phyloP scores from a whole-genome alignment of 768 basidiomycete species.

The Calocera cornea region DNA sequence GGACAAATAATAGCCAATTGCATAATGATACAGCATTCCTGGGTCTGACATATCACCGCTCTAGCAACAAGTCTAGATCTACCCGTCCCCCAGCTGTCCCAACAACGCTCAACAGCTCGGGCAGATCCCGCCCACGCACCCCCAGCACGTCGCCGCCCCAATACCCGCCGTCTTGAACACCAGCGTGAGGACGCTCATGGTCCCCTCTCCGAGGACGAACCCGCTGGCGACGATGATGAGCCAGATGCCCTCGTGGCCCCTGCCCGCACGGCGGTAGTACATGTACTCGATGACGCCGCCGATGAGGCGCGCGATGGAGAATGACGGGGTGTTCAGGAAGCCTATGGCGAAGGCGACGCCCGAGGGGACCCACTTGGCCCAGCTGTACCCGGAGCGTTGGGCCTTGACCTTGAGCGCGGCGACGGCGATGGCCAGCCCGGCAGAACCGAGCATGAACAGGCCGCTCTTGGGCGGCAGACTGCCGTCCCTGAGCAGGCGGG shows the following conservation, averaged over 20 bases:
- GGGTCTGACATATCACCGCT: no score
- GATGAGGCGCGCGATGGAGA: constrained; percentile 79
- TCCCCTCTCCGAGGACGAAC: constrained; percentile 90
- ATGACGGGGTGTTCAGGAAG: constrained; percentile 89
- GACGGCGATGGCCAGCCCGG: constrained; percentile 50
- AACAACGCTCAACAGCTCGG: neutral
- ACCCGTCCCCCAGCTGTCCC: no score
- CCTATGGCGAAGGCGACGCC: constrained; percentile 93
- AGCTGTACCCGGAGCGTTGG: constrained; percentile 34
- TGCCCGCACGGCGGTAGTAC: constrained; percentile 35
- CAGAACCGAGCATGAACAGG: constrained; percentile 69
- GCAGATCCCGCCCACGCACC: constrained; percentile 35
- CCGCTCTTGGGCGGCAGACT: constrained; percentile 62
- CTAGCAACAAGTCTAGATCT: no score
- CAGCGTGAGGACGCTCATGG: constrained; percentile 70
- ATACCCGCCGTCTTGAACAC: constrained; percentile 60
- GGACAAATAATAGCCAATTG: neutral
- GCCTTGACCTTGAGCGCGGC: constrained; percentile 55
- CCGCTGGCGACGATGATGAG: constrained; percentile 85
- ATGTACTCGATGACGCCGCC: constrained; percentile 72
- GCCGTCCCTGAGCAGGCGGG: constrained; percentile 64
- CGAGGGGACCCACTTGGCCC: constrained; percentile 73
- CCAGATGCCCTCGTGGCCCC: constrained; percentile 38
- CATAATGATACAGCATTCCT: constrained; percentile 1
- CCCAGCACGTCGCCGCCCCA: constrained; percentile 70